These are phyloP conservation scores for Lachnellula occidentalis DNA, from an alignment of 2,329 filamentous ascomycete species.

Conservation along the genomic window DNA sequence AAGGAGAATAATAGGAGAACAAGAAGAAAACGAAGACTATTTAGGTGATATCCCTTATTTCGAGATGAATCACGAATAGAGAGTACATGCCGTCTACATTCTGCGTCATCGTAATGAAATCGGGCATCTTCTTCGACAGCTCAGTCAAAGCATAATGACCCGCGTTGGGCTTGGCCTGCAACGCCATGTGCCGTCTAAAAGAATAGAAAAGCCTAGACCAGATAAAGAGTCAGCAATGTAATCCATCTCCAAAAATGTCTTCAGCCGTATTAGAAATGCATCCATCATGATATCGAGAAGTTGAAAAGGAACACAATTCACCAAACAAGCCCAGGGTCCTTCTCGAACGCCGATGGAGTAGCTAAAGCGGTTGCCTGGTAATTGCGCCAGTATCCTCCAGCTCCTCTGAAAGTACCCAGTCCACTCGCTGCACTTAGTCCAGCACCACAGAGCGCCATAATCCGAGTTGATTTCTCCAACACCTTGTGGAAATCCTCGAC, in stretches of 20 bases:
- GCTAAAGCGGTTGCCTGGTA: slow-evolving; percentile 69
- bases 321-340: slow-evolving; percentile 78
- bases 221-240: too few species aligned
- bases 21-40: background rate
- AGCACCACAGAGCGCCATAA: slow-evolving; percentile 41
- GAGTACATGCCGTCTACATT: slow-evolving; percentile 67
- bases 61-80: background rate
- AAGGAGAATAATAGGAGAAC: background rate
- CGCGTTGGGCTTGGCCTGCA: slow-evolving; percentile 68
- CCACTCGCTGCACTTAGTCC: slow-evolving; percentile 56
- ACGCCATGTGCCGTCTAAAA: slow-evolving; percentile 73
- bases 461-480: slow-evolving; percentile 16
- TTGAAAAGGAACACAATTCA: slow-evolving; percentile 18
- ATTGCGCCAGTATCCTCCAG: slow-evolving; percentile 79
- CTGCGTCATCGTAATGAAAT: slow-evolving; percentile 74
- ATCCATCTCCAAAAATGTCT: too few species aligned
- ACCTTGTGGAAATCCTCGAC: slow-evolving; percentile 20
- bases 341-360: slow-evolving; percentile 69
- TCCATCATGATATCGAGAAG: too few species aligned
- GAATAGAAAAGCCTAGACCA: slow-evolving; percentile 62
- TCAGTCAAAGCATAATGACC: slow-evolving; percentile 77
- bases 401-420: slow-evolving; percentile 75
- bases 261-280: too few species aligned
- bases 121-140: slow-evolving; percentile 54
- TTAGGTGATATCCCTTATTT: slow-evolving; percentile 1